These are phyloP conservation scores for Lachancea meyersii DNA, from an alignment of 805 yeast species.

Conservation along the genomic window DNA sequence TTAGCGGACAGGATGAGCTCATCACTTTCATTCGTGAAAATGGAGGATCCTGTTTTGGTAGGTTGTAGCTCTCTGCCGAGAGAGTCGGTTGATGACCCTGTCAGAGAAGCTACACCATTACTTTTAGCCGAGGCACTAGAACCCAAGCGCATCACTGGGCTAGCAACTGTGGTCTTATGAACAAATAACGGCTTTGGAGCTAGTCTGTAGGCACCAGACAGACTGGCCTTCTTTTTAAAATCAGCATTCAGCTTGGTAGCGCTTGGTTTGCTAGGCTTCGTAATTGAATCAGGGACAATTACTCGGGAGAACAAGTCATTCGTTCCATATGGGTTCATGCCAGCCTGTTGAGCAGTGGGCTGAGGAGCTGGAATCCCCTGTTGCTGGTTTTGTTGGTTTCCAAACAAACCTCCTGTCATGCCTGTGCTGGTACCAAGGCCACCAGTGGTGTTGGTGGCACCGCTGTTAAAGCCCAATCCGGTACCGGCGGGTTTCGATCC, in stretches of 20 bases:
- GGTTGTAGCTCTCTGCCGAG: slow-evolving; percentile 14
- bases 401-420: slow-evolving; percentile 41
- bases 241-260: slow-evolving; percentile 43
- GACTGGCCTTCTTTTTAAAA: slow-evolving; percentile 53
- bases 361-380: slow-evolving; percentile 23
- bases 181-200: slow-evolving; percentile 57
- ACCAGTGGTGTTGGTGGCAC: slow-evolving; percentile 11
- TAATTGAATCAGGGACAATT: slow-evolving; percentile 34
- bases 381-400: slow-evolving; percentile 24
- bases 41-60: slow-evolving; percentile 9
- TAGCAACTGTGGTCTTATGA: slow-evolving; percentile 9
- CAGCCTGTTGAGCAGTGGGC: slow-evolving; percentile 32
- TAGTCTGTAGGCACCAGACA: slow-evolving; percentile 54
- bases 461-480: slow-evolving; percentile 10
- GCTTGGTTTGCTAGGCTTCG: slow-evolving; percentile 38
- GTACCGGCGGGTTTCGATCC: slow-evolving; percentile 31
- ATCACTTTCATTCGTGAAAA: slow-evolving; percentile 15
- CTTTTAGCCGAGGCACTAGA: slow-evolving; percentile 1
- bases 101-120: slow-evolving; percentile 4
- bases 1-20: slow-evolving; percentile 22
- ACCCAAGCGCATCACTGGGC: slow-evolving; percentile 7
- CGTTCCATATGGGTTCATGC: slow-evolving; percentile 65
- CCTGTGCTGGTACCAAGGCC: slow-evolving; percentile 12
- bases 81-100: slow-evolving; percentile 13
- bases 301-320: slow-evolving; percentile 54